phyloP scores from a whole-genome alignment of 192 early-diverging fungal species.

The Mortierella hygrophila region DNA sequence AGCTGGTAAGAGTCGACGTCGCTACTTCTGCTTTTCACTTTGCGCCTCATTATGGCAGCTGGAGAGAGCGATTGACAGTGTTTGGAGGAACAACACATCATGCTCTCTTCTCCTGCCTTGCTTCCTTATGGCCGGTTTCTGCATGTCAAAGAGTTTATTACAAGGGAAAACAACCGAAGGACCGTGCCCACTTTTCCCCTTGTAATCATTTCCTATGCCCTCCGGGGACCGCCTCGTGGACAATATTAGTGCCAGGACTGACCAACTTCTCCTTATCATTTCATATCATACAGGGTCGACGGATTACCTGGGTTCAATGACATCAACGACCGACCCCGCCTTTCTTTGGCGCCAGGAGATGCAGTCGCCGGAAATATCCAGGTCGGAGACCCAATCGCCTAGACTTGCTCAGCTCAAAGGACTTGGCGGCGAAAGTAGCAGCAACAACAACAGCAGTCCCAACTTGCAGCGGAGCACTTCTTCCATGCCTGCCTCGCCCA shows the following conservation, averaged over 20 bases:
- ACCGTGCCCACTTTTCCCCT: background rate
- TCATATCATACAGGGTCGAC: background rate
- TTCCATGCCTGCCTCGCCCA: constrained; percentile 29
- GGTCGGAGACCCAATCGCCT: constrained; percentile 12
- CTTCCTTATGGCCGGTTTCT: background rate
- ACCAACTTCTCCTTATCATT: background rate
- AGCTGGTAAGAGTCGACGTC: background rate
- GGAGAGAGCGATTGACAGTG: too few relatives aligned
- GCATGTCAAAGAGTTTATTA: background rate
- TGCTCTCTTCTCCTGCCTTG: background rate
- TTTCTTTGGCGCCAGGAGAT: constrained; percentile 31
- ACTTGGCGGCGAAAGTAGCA: background rate
- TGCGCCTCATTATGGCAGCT: background rate
- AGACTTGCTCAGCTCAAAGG: background rate
- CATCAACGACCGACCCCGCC: constrained; percentile 6
- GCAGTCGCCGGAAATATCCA: constrained; percentile 13
- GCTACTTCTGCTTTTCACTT: too few relatives aligned
- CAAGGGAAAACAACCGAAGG: background rate
- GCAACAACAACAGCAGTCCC: background rate
- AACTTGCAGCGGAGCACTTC: constrained; percentile 16
- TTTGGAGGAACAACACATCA: background rate
- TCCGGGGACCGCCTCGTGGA: background rate
- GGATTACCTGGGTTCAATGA: background rate
- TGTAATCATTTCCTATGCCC: background rate
- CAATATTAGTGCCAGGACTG: background rate